Percentiles rank a stretch among this genome's conserved stretches.
phyloP scores from a whole-genome alignment of 306 rosid genomes.

The Lathyrus tuberosus region DNA sequence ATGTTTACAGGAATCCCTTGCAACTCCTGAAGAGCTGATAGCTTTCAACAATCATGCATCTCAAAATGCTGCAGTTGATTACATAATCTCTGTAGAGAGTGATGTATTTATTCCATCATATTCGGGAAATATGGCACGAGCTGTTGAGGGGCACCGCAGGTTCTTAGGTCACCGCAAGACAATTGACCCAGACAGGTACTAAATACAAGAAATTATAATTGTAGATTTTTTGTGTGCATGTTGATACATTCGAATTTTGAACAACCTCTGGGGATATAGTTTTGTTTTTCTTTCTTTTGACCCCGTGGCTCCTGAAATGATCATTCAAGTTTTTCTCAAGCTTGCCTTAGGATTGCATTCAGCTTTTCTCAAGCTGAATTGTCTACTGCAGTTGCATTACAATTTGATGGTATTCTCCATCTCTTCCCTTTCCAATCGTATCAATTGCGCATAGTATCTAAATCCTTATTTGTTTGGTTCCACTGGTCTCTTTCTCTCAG shows the following conservation, averaged over 20 bases:
- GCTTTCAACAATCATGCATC: constrained; percentile 82
- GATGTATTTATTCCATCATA: constrained; percentile 85
- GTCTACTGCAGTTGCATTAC: neutral
- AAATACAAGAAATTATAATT: constrained; percentile 23
- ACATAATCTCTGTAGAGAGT: constrained; percentile 85
- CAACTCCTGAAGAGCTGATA: constrained; percentile 72
- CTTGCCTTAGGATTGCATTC: constrained; percentile 5
- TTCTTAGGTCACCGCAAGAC: constrained; percentile 90
- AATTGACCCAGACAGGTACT: constrained; percentile 79
- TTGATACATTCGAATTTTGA: constrained; percentile 9
- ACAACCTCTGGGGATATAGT: constrained; percentile 12
- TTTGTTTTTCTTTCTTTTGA: constrained; percentile 17
- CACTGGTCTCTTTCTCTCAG: neutral
- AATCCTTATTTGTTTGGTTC: neutral
- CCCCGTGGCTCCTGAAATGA: constrained; percentile 8
- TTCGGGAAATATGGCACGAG: constrained; percentile 96
- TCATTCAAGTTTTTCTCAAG: neutral
- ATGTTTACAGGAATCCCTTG: constrained; percentile 80
- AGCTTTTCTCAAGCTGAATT: constrained; percentile 9
- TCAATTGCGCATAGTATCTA: neutral
- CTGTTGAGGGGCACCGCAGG: constrained; percentile 96
- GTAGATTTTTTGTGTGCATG: neutral
- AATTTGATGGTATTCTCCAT: neutral
- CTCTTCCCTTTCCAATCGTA: neutral
- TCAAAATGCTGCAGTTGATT: constrained; percentile 91